Evolutionary conservation across 768 basidiomycete genomes (phyloP).

Genomic region (Pholiota microspora): DNA sequence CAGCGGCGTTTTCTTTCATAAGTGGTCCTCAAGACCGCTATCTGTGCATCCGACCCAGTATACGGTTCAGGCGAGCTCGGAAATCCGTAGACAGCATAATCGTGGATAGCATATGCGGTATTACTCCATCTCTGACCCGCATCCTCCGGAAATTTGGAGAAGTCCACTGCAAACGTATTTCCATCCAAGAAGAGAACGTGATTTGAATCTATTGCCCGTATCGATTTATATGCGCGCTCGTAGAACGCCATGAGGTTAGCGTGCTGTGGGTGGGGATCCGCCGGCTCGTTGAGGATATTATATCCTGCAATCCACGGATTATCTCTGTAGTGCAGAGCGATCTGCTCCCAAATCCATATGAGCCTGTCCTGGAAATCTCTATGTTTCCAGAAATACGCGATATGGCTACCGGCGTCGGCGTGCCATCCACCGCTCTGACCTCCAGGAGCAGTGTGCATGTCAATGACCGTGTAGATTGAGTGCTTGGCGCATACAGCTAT

Average conservation of each 20-base stretch:
- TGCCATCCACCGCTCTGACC: slow-evolving; percentile 84
- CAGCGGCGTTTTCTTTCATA: slow-evolving; percentile 73
- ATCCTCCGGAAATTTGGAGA: slow-evolving; percentile 64
- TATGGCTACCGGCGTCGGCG: slow-evolving; percentile 65
- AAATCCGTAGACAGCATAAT: slow-evolving; percentile 73
- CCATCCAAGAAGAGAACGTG: slow-evolving; percentile 82
- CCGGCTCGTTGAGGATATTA: slow-evolving; percentile 81
- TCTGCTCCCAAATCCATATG: slow-evolving; percentile 72
- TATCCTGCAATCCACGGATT: slow-evolving; percentile 85
- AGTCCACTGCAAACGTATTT: slow-evolving; percentile 80
- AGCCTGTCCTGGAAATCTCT: slow-evolving; percentile 81
- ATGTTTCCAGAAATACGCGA: slow-evolving; percentile 75
- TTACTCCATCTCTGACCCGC: slow-evolving; percentile 61
- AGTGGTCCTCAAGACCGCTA: slow-evolving; percentile 43
- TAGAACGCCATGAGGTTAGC: slow-evolving; percentile 62
- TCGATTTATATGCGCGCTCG: slow-evolving; percentile 61
- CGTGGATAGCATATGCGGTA: slow-evolving; percentile 76
- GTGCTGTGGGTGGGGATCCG: slow-evolving; percentile 58
- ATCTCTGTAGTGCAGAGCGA: slow-evolving; percentile 69
- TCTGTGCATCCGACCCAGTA: slow-evolving; percentile 51
- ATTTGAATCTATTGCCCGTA: slow-evolving; percentile 64
- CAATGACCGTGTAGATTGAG: slow-evolving; percentile 77
- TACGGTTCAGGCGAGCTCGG: slow-evolving; percentile 63
- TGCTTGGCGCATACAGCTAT: slow-evolving; percentile 70
- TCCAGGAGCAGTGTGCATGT: slow-evolving; percentile 75